phyloP scores from a whole-genome alignment of 202 grass and related monocot species.

The Zizania palustris region DNA sequence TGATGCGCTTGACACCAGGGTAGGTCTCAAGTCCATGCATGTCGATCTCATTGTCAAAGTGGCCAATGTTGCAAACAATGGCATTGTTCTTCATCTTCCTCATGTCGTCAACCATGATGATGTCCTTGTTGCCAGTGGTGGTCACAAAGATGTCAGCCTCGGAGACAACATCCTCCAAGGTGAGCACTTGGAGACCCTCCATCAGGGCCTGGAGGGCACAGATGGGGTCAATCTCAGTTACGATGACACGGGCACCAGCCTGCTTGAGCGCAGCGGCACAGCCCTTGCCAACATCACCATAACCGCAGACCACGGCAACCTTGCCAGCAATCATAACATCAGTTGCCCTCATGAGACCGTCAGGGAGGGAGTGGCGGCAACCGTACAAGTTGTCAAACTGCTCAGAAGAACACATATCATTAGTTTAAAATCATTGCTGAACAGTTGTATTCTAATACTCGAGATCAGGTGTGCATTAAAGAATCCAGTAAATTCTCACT shows the following conservation, averaged over 20 bases:
- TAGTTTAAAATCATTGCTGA: not conserved
- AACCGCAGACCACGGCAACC: conserved; percentile 84
- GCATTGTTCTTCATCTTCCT: conserved; percentile 99
- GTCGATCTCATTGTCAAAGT: conserved; percentile 99
- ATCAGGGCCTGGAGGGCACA: conserved; percentile 96
- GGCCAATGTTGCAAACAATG: conserved; percentile 96
- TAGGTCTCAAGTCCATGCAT: conserved; percentile 82
- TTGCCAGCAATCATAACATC: conserved; percentile 99
- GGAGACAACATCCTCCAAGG: conserved; percentile 81
- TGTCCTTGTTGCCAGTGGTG: conserved; percentile 98
- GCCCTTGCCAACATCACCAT: conserved; percentile 97
- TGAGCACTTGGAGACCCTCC: conserved; percentile 90
- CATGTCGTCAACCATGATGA: conserved; percentile 98
- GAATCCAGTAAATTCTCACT: not conserved
- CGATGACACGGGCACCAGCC: conserved; percentile 90
- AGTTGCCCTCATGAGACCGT: conserved; percentile 93
- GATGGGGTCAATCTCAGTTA: conserved; percentile 95
- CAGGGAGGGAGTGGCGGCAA: conserved; percentile 95
- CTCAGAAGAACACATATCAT: not conserved
- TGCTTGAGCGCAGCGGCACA: conserved; percentile 91
- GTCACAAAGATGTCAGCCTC: conserved; percentile 94
- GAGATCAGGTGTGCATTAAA: not conserved
- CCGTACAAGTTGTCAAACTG: conserved; percentile 94
- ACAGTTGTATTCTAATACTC: not conserved
- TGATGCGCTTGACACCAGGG: conserved; percentile 87